phyloP scores from a whole-genome alignment of 2,329 filamentous ascomycete genomes.

The Nigrospora osmanthi region DNA sequence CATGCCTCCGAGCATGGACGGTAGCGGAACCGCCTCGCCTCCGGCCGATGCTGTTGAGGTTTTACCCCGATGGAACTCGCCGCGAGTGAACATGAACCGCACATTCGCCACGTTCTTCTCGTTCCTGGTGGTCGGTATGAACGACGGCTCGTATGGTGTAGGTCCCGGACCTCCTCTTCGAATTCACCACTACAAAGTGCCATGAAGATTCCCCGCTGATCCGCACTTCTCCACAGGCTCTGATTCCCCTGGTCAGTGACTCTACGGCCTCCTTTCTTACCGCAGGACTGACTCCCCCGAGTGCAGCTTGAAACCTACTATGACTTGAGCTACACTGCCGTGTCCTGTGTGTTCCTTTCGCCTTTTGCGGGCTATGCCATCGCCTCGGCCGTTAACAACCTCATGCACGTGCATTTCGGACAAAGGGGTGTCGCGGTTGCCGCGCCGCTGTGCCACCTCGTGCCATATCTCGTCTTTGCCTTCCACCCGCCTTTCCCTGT shows the following conservation, averaged over 20 bases:
- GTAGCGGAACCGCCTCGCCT: constrained; percentile 4
- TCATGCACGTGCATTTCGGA: constrained; percentile 34
- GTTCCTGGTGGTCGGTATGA: constrained; percentile 49
- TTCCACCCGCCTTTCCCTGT: constrained; percentile 62
- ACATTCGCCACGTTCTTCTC: constrained; percentile 47
- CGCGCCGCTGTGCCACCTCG: constrained; percentile 49
- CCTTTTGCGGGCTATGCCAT: constrained; percentile 36
- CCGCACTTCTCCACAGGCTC: constrained; percentile 22
- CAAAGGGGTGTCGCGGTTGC: constrained; percentile 62
- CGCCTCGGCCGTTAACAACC: constrained; percentile 35
- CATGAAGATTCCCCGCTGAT: too few species aligned
- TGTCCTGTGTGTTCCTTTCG: constrained; percentile 39
- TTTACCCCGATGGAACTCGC: constrained; percentile 39
- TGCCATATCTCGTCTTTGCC: constrained; percentile 51
- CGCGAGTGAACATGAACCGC: constrained; percentile 37
- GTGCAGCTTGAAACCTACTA: constrained; percentile 36
- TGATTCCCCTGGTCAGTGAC: constrained; percentile 41
- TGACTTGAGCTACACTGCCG: constrained; percentile 34
- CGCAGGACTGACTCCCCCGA: background rate
- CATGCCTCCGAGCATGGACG: too few species aligned
- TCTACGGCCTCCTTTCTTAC: background rate
- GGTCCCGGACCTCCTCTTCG: constrained; percentile 14
- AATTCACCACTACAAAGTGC: too few species aligned
- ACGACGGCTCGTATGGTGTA: constrained; percentile 51
- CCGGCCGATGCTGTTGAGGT: constrained; percentile 11